Base-by-base conservation (phyloP, 306 rosid genomes). In the Luffa acutangula region DNA sequence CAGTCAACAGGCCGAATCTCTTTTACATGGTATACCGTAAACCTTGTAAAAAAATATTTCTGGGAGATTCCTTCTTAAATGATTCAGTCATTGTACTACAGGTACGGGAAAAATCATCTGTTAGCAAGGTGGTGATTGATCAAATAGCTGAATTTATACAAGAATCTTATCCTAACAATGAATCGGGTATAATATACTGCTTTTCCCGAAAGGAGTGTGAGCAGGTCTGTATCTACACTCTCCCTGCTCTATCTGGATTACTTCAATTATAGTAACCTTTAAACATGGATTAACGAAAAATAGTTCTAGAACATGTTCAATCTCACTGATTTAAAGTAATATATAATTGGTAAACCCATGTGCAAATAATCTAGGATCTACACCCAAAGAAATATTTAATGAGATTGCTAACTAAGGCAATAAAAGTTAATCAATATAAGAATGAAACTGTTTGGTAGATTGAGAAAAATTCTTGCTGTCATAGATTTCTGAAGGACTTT, bases 171-270 rank as follows among this genome's bases (percentile, higher is more conserved):
- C 83, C 95, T 67, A 90, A 90, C 80, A 84, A 87, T 13, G 97
- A 91, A 79, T 92, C 97, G 20, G 97, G 98, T 82, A 94, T 92
- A 72, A 93, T 94, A 77, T 94, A 92, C 87, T 94, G 98, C 88
- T 94, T 94, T 85, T 86, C 98, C 79, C 88, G 97, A 85, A 92
- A 91, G 88, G 98, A 92, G 86, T 94, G 93, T 83, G 98, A 94
- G 81, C 97, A 92, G 93, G 98, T 94, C 31, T 56, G 83, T 75
- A 70, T 79, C 75, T 72, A 34, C 51, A 17, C 31, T 33, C 43
- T 31, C 78, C 25, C 33, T 42, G 42, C 25, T 72, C 62, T 54
- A 51, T 62, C 52, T 83, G 25, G 18, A 20, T 9, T 79, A 3
- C 21, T 78, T 78, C 77, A 3, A 12, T 64, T 46, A 7, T 78